Evolutionary conservation across 805 yeast species (phyloP), one percentile per base, ranked within the genome.

Genomic region (Kazachstania psychrophila): DNA sequence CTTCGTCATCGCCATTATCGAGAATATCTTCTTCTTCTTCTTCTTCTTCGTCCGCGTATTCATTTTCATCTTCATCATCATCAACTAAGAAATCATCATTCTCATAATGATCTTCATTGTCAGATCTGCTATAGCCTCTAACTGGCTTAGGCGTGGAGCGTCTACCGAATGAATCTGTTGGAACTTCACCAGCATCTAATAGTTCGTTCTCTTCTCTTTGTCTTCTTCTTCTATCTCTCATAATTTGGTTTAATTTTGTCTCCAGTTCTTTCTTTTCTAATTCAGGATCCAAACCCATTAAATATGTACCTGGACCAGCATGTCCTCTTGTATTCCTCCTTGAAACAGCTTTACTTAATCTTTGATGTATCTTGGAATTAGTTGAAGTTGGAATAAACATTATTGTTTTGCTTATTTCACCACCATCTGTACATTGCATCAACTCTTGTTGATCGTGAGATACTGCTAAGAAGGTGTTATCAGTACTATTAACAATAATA

Each of bases 351-450:
- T 72, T 72, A 2, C 95, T 85, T 45, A 92, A 69, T 52, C 77
- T 75, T 48, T 74, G 70, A 58, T 89, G 97, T 3, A 94, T 80
- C 36, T 73, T 72, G 2, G 96, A 85, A 31, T 73, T 70, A n/a
- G 94, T 85, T 0, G 96, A 86, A 0, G 96, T 77, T 13, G 98
- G 98, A 35, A 87, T 74, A 38, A 92, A 74, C 56, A 79, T 80
- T 51, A 85, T 70, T 2, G 76, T 60, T 49, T 81, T 77, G 32
- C 66, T 69, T 38, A 92, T 64, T 16, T 74, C 61, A n/a, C 79
- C 69, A 34, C 82, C 77, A 15, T 82, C 71, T 49, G 77, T 79
- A 40, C 62, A 58, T 42, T 58, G 64, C 49, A 86, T 71, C 31
- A 85, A 66, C 50, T 80, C 87, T 39, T 77, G 78, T 29, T 72